Evolutionary conservation across 306 rosid genomes (phyloP).

Genomic region (Quercus robur): DNA sequence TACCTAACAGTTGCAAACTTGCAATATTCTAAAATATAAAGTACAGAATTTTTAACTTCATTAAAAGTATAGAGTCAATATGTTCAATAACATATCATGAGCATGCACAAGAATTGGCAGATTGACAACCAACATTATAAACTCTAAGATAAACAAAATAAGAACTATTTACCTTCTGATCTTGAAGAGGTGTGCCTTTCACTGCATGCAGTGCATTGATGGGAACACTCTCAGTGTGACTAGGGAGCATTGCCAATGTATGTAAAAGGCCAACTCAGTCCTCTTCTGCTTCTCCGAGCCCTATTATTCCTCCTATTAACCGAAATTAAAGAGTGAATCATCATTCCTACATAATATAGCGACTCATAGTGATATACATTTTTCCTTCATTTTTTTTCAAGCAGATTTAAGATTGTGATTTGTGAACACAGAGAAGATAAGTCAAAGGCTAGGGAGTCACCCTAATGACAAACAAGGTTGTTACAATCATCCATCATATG

Average conservation of each 20-base stretch:
- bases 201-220: constrained; percentile 86
- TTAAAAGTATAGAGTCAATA: neutral
- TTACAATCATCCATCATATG: neutral
- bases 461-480: neutral
- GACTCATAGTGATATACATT: neutral
- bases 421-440: neutral
- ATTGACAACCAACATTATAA: neutral
- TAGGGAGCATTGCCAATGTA: constrained; percentile 87
- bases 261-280: constrained; percentile 94
- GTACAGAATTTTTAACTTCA: neutral
- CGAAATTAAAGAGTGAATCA: constrained; percentile 20
- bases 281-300: constrained; percentile 94
- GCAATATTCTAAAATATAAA: neutral
- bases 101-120: constrained; percentile 1
- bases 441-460: neutral
- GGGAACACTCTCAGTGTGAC: constrained; percentile 97
- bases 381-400: neutral
- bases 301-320: constrained; percentile 86
- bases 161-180: constrained; percentile 64
- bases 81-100: no score
- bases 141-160: neutral
- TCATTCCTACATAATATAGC: neutral
- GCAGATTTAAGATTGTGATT: neutral
- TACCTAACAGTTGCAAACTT: neutral
- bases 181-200: constrained; percentile 91